Conservation (phyloP, 495 filamentous ascomycete genomes). For the Penicillium psychrofluorescens region DNA sequence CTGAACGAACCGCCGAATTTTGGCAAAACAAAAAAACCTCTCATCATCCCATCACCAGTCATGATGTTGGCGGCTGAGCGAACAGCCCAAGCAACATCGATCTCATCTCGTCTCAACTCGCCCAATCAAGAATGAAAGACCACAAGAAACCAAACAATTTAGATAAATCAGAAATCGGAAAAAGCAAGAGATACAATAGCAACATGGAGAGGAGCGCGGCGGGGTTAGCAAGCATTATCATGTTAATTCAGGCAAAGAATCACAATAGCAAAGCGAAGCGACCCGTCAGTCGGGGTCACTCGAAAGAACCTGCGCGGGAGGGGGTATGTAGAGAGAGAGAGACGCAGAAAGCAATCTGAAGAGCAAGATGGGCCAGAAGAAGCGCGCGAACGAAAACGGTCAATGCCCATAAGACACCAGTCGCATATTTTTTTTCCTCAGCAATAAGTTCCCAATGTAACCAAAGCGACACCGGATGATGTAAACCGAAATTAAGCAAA, state of each 20-base stretch:
- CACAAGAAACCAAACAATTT: slow-evolving; percentile 16
- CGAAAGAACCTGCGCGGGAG: too few relatives aligned
- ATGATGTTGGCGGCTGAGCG: neutral
- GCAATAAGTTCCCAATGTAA: slow-evolving; percentile 4
- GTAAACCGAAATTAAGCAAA: slow-evolving; percentile 39
- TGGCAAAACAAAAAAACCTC: too few relatives aligned
- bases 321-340: too few relatives aligned
- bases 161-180: slow-evolving; percentile 11
- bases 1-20: slow-evolving; percentile 1
- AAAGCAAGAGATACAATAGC: slow-evolving; percentile 9
- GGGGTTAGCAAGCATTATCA: slow-evolving; percentile 4
- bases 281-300: too few relatives aligned
- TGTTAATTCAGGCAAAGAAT: slow-evolving; percentile 15
- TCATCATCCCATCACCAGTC: neutral
- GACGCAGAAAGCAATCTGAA: too few relatives aligned
- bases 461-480: slow-evolving; percentile 1
- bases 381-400: slow-evolving; percentile 1
- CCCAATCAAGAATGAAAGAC: slow-evolving; percentile 1
- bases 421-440: neutral
- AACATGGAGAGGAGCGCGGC: too few relatives aligned
- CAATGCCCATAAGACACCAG: too few relatives aligned
- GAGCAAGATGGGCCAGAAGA: slow-evolving; percentile 2
- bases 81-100: neutral
- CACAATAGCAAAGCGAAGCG: slow-evolving; percentile 2
- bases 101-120: neutral